Base-by-base conservation (phyloP, 306 rosid genomes). In the Mucuna pruriens region DNA sequence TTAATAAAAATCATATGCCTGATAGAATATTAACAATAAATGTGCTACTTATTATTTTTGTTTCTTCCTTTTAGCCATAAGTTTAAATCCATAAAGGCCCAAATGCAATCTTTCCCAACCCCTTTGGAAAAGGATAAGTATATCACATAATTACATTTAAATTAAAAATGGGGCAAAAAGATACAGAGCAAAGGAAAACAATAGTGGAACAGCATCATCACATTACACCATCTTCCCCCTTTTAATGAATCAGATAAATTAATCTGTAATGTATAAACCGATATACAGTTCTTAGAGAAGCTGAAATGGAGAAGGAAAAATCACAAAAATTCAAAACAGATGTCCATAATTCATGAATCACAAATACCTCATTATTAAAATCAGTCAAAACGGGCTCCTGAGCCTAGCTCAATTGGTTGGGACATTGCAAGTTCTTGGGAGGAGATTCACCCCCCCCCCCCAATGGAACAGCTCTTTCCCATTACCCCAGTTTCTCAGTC, bases 251-350 rank as follows among this genome's bases (percentile, higher is more conserved):
- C 48, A 58, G 19, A 71, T 42, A 71, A 17, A 29, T 29, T 61
- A 26, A 61, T 20, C 31, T 60, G 57, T 7, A 44, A 19, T 60
- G 57, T 7, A 44, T 26, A 54, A 34, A 46, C 55, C 46, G 6
- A 72, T 34, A 83, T 12, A 19, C 7, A 11, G 17, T 39, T 75
- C 68, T 12, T 39, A 16, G 20, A 22, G n/a, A 55, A 12, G 66
- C 74, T 62, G 26, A 60, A 52, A 62, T 46, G 36, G 54, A 70
- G 7, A 29, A 61, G 65, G 64, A 23, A 69, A 86, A 52, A 72
- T 54, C 74, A 75, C 8, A 9, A 52, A 9, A 22, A 62, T 26
- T 36, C 55, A 29, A 61, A 58, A 6, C 11, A 62, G 16, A 42
- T 22, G 23, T 42, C 58, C 49, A 51, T 31, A 34, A 26, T n/a